Evolutionary conservation across 441 rosid species (phyloP), one percentile per base, ranked within the genome.

Genomic region (Melastoma candidum): DNA sequence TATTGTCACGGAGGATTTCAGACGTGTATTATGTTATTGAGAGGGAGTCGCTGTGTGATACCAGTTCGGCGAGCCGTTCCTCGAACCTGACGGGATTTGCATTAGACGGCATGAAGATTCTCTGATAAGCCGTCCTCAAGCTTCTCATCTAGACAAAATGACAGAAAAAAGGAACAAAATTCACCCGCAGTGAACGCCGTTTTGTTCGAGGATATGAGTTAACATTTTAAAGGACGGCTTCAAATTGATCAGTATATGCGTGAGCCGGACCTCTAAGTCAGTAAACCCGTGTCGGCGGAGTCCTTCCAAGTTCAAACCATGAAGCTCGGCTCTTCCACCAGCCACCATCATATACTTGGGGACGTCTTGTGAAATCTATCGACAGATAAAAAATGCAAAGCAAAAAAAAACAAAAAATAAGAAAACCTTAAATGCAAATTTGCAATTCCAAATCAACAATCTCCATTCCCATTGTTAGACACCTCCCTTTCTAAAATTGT

Each of bases 241-340:
- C 41, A 36, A 36, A 36, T 36, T 36, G 41, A 36, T 36, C 8
- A 9, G 41, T 6, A 36, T 36, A 9, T 36, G 41, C 41, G 8
- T 36, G 41, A 36, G 8, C 70, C 52, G 56, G 56, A 17, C 97
- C 97, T 93, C 95, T 51, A 68, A 50, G 64, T 57, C 63, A 2
- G 73, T 73, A 65, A 86, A 88, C 70, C 93, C 90, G 76, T 60
- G 70, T 48, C 95, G 87, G 51, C 75, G 80, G 64, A 88, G 95
- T 55, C 98, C 95, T 61, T 88, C 95, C 44, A 82, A 69, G 74
- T 93, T 88, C 68, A 88, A 69, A 72, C 98, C 95, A 3, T 81
- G 88, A 70, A 93, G 87, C 72, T 78, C 85, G 14, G 95, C 88
- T 76, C 97, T 79, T 71, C 83, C 95, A 65, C 95, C 95, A 56